Conservation (phyloP, 257 asterid genomes). For the Primulina eburnea region DNA sequence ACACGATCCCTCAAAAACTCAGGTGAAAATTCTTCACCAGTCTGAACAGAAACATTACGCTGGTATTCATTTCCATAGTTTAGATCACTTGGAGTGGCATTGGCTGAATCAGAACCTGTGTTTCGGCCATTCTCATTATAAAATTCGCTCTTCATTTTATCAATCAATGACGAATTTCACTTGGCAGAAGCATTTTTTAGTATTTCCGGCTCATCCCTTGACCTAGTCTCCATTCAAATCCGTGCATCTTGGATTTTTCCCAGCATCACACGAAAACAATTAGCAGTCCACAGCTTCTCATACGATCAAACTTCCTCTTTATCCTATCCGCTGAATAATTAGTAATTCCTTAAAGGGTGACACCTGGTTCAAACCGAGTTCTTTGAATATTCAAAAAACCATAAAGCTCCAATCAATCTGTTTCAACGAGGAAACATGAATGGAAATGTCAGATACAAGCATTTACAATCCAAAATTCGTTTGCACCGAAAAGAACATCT, state of each 20-base stretch:
- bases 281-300: background rate
- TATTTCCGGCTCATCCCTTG: constrained; percentile 19
- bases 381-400: too few species aligned
- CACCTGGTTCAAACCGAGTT: too few species aligned
- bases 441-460: background rate
- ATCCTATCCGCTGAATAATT: background rate
- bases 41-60: constrained; percentile 60
- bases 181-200: constrained; percentile 22
- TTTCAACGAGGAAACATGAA: too few species aligned
- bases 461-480: background rate
- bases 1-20: constrained; percentile 62
- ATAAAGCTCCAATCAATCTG: too few species aligned
- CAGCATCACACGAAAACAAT: constrained; percentile 1
- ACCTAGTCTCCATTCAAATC: constrained; percentile 1
- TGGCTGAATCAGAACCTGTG: constrained; percentile 21
- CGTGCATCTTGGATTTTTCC: background rate
- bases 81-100: constrained; percentile 31
- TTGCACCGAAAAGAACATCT: background rate
- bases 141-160: constrained; percentile 49
- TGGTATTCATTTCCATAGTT: constrained; percentile 26
- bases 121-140: constrained; percentile 36
- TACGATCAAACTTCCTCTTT: background rate
- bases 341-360: too few species aligned
- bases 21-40: constrained; percentile 82
- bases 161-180: constrained; percentile 25